Conservation (phyloP, 1,139 yeast species). For the Nakaseomyces kungkrabaensis region DNA sequence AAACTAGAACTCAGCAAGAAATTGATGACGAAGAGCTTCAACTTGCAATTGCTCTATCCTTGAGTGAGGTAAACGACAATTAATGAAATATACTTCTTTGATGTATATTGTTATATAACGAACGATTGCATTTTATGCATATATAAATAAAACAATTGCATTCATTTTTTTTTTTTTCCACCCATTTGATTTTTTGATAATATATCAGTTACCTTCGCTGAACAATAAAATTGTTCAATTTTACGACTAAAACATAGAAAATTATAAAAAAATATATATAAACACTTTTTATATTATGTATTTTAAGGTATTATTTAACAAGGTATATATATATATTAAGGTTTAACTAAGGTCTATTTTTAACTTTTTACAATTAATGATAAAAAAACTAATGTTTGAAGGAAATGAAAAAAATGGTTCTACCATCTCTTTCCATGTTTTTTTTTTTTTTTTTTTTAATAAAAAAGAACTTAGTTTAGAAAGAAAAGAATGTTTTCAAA, state of each 20-base stretch:
- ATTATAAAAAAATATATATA: not conserved
- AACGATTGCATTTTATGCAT: not conserved
- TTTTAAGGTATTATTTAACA: not conserved
- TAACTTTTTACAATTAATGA: not conserved
- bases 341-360: not conserved
- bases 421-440: not conserved
- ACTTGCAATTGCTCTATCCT: slow-evolving; percentile 27
- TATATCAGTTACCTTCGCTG: too few relatives aligned
- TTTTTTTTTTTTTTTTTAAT: not conserved
- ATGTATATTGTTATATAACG: not conserved
- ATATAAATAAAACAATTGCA: not conserved
- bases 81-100: not conserved
- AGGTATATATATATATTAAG: not conserved
- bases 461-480: not conserved
- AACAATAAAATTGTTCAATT: not conserved
- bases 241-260: not conserved
- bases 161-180: not conserved
- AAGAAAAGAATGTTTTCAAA: not conserved
- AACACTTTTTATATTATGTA: not conserved
- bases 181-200: too few relatives aligned
- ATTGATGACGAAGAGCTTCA: slow-evolving; percentile 25
- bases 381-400: not conserved
- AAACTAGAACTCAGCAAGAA: not conserved
- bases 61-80: slow-evolving; percentile 22
- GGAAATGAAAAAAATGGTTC: too few relatives aligned